Evolutionary conservation across 2,329 filamentous ascomycete species (phyloP).

Genomic region (Blastomyces parvus): DNA sequence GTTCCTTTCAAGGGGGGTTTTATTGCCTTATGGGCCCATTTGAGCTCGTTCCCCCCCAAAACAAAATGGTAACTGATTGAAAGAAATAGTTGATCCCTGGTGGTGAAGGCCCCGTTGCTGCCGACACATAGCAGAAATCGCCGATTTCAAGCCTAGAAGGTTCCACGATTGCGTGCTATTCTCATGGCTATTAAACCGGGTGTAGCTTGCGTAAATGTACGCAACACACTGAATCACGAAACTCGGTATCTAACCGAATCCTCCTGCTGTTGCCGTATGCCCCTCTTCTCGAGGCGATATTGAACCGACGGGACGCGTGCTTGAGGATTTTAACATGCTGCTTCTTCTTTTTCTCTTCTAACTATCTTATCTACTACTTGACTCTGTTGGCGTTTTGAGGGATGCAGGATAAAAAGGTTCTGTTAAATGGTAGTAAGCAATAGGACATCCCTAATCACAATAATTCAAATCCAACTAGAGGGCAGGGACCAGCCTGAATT

Average conservation of each 20-base stretch:
- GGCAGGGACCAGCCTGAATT: neutral
- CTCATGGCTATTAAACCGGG: neutral
- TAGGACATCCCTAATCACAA: neutral
- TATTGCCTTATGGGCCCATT: constrained; percentile 1
- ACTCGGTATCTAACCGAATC: neutral
- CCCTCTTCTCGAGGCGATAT: neutral
- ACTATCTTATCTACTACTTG: neutral
- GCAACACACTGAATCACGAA: neutral
- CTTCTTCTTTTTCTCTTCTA: neutral
- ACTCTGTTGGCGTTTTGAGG: neutral
- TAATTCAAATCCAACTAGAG: neutral
- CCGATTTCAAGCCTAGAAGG: neutral
- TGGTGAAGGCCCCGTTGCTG: constrained; percentile 55
- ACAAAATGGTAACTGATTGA: constrained; percentile 5
- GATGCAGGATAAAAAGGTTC: neutral
- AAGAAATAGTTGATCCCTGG: constrained; percentile 60
- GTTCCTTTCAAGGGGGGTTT: no score
- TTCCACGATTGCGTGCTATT: neutral
- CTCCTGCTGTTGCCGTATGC: neutral
- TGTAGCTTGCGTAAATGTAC: neutral
- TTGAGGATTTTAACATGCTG: neutral
- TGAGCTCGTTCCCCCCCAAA: neutral
- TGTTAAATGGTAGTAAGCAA: neutral
- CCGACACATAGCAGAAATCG: constrained; percentile 1
- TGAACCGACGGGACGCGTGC: neutral